A percentile compares a stretch with the other conserved stretches of the same genome.
These are phyloP conservation scores for Suhomyces taliae DNA, from an alignment of 1,139 yeast genomes.

Conservation along the genomic window DNA sequence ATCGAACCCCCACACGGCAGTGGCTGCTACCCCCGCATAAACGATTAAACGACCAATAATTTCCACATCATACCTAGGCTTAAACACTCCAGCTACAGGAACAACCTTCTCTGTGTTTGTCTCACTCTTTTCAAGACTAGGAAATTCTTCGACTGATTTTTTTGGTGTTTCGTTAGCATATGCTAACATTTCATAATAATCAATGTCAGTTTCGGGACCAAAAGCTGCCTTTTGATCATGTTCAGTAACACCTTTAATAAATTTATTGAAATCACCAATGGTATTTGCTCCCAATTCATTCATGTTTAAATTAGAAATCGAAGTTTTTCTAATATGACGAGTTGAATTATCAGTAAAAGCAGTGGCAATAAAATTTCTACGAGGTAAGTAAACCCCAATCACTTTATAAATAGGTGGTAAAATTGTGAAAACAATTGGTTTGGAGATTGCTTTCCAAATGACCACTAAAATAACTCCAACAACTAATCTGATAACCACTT, in stretches of 20 bases:
- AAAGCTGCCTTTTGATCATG: conserved; percentile 29
- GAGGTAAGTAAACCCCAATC: conserved; percentile 43
- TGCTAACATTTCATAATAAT: conserved; percentile 44
- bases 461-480: conserved; percentile 63
- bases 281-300: conserved; percentile 24
- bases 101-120: conserved; percentile 6
- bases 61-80: conserved; percentile 67
- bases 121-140: conserved; percentile 7
- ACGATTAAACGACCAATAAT: conserved; percentile 71
- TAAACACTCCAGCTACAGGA: conserved; percentile 38
- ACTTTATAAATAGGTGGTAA: conserved; percentile 49
- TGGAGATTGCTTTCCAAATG: conserved; percentile 67
- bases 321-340: conserved; percentile 39
- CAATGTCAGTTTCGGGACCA: conserved; percentile 45
- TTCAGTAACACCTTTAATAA: conserved; percentile 31
- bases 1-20: conserved; percentile 48
- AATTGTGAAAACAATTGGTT: conserved; percentile 56
- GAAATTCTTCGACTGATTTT: conserved; percentile 12
- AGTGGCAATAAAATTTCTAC: conserved; percentile 42
- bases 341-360: conserved; percentile 39
- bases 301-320: conserved; percentile 36
- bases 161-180: conserved; percentile 18
- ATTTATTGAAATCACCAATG: conserved; percentile 36
- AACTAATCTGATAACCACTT: conserved; percentile 44
- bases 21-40: conserved; percentile 67